phyloP scores from a whole-genome alignment of 2,329 filamentous ascomycete species.

The Ceratocystis destructans region DNA sequence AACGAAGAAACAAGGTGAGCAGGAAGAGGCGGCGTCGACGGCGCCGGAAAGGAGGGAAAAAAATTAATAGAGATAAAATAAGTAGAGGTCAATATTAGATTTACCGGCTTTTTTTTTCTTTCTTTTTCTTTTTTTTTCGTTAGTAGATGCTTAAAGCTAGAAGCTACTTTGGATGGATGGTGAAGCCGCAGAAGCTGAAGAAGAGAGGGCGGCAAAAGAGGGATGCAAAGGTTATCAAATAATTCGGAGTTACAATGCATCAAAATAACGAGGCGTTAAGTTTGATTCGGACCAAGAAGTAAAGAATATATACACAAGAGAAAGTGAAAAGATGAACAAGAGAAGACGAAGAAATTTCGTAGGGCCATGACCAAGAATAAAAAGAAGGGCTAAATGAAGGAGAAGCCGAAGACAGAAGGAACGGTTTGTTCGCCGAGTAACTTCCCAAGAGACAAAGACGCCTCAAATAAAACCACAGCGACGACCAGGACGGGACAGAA shows the following conservation, averaged over 20 bases:
- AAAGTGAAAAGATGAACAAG: background rate
- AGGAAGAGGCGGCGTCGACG: background rate
- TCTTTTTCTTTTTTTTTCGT: too few relatives aligned
- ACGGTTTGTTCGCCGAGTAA: background rate
- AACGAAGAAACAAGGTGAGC: background rate
- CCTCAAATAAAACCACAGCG: background rate
- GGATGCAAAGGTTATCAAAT: background rate
- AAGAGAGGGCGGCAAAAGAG: background rate
- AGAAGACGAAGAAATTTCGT: background rate
- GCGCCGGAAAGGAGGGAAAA: background rate
- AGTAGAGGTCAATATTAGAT: background rate
- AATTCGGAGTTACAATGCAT: constrained; percentile 2
- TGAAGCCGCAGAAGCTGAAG: background rate
- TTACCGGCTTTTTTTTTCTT: background rate
- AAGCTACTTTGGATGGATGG: background rate
- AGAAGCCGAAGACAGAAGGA: background rate
- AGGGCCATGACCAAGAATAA: background rate
- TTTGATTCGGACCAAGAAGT: background rate
- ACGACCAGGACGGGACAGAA: background rate
- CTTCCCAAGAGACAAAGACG: background rate
- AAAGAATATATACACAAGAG: background rate
- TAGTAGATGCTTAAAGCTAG: background rate
- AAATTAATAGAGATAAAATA: background rate
- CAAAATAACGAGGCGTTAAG: background rate
- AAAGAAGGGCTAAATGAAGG: background rate